A percentile compares a stretch with the other conserved stretches of the same genome.
Evolutionary conservation across 352 stramenopile genomes (phyloP).

Genomic region (Lagenidium giganteum): DNA sequence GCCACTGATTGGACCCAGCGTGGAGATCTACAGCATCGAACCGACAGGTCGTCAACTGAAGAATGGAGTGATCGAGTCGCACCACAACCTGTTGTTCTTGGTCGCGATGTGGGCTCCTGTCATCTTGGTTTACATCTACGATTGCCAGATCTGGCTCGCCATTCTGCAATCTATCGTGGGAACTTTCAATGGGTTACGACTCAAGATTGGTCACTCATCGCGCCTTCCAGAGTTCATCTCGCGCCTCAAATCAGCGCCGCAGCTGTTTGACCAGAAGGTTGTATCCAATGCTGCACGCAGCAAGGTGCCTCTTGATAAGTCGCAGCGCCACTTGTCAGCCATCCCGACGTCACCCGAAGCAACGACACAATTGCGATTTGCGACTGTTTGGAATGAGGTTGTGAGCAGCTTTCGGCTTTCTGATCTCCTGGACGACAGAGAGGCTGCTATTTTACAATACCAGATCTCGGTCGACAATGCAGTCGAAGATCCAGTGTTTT

Average conservation of each 20-base stretch:
- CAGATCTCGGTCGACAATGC: constrained; percentile 78
- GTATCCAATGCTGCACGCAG: constrained; percentile 65
- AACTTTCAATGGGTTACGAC: constrained; percentile 63
- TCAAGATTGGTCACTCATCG: constrained; percentile 79
- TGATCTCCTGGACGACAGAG: constrained; percentile 80
- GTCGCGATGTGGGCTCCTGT: constrained; percentile 72
- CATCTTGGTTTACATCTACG: constrained; percentile 84
- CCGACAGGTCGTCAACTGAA: constrained; percentile 29
- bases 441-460: constrained; percentile 86
- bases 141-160: constrained; percentile 84
- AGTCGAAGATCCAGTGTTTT: constrained; percentile 83
- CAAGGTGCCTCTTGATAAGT: no score
- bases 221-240: constrained; percentile 72
- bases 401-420: constrained; percentile 87
- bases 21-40: constrained; percentile 90
- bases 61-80: constrained; percentile 58
- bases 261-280: constrained; percentile 75
- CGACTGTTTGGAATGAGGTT: constrained; percentile 87
- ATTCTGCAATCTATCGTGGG: constrained; percentile 79
- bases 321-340: constrained; percentile 61
- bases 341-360: constrained; percentile 51
- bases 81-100: constrained; percentile 82
- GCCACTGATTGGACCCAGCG: constrained; percentile 92
- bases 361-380: constrained; percentile 79
- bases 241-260: constrained; percentile 52